Conservation (phyloP, 208 protist genomes). For the Crithidia bombi region DNA sequence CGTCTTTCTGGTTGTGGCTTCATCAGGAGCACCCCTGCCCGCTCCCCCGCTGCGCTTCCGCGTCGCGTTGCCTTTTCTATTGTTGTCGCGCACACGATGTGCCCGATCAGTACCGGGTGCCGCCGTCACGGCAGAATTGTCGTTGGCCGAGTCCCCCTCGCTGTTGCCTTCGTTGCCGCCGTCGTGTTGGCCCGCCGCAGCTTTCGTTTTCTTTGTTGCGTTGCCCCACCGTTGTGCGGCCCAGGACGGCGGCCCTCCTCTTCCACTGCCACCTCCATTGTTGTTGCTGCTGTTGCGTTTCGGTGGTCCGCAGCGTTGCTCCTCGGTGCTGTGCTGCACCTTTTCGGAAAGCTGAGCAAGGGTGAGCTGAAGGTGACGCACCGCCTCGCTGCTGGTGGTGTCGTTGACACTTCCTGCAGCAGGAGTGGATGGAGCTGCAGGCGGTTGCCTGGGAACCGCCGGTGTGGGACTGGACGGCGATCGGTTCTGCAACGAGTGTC, state of each 20-base stretch:
- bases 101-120: neutral
- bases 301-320: constrained; percentile 35
- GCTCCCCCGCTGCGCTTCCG: constrained; percentile 13
- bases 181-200: neutral
- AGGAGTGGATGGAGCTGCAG: neutral
- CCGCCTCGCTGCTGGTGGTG: neutral
- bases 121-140: neutral
- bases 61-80: neutral
- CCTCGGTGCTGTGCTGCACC: constrained; percentile 48
- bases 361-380: constrained; percentile 30
- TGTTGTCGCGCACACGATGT: neutral
- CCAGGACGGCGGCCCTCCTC: constrained; percentile 10
- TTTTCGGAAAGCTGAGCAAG: constrained; percentile 46
- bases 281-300: constrained; percentile 10
- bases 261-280: constrained; percentile 14
- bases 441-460: neutral
- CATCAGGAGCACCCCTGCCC: neutral
- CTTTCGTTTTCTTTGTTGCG: constrained; percentile 20
- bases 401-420: neutral
- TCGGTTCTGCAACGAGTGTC: neutral
- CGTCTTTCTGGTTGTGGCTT: neutral
- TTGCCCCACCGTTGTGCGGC: constrained; percentile 18
- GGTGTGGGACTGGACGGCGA: constrained; percentile 12
- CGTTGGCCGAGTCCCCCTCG: neutral
- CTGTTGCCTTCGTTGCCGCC: constrained; percentile 3